These are phyloP conservation scores for Geotrichum citri-aurantii DNA, from an alignment of 1,139 yeast species.

Conservation along the genomic window DNA sequence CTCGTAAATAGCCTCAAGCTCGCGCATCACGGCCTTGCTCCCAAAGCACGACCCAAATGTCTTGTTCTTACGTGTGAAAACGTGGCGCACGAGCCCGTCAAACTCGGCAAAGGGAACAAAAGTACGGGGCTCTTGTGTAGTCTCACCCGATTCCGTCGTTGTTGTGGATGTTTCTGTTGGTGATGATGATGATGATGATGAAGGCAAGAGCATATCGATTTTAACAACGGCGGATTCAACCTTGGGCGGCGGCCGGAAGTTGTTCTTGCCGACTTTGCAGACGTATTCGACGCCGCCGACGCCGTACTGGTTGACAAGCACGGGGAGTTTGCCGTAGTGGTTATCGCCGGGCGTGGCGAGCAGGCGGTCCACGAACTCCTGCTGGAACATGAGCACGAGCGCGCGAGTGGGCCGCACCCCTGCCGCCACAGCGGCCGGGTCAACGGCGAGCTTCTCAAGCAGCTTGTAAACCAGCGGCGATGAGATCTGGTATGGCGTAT, in stretches of 20 bases:
- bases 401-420: conserved; percentile 77
- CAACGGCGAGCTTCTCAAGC: conserved; percentile 42
- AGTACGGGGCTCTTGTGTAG: conserved; percentile 47
- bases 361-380: conserved; percentile 89
- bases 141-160: background rate
- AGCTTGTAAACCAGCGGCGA: conserved; percentile 92
- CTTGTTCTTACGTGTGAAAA: conserved; percentile 87
- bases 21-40: conserved; percentile 68
- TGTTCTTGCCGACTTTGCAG: conserved; percentile 95
- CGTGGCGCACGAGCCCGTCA: conserved; percentile 90
- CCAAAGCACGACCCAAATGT: conserved; percentile 93
- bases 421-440: background rate
- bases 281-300: conserved; percentile 73
- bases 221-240: conserved; percentile 95
- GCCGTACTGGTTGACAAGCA: conserved; percentile 99
- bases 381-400: conserved; percentile 94
- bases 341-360: conserved; percentile 94
- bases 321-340: conserved; percentile 84
- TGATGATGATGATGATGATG: too few species aligned
- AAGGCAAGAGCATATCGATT: conserved; percentile 55
- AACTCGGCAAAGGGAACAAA: conserved; percentile 88
- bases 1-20: conserved; percentile 81
- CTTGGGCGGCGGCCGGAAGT: conserved; percentile 97
- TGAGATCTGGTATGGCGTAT: conserved; percentile 95
- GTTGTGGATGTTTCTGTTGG: background rate